Evolutionary conservation across 208 protist species (phyloP), one percentile per base, ranked within the genome.

Genomic region (Trypanosoma vivax): DNA sequence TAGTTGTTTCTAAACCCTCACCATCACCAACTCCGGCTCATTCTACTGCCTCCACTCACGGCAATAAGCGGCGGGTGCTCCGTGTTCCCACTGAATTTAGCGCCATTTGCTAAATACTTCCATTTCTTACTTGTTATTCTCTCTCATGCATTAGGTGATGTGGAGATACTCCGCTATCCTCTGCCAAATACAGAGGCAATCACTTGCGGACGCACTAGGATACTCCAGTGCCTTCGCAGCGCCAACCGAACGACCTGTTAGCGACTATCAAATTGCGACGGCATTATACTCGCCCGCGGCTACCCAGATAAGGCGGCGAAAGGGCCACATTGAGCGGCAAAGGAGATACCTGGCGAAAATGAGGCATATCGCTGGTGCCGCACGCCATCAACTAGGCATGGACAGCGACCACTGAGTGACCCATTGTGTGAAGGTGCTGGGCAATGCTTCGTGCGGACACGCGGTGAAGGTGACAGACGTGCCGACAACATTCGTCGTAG

Each of bases 151-250:
- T 13, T 27, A 34, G 11, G 27, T 13, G 10, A 81, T 82, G 73
- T 59, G 66, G 16, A 61, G 63, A 14, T 18, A 55, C 13, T 50
- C 60, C 6, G 18, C 19, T 9, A 37, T 53, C 10, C 16, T 37
- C 7, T 37, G 47, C 4, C 79, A 88, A 45, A 54, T 83, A 27
- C 72, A 76, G 47, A 57, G 56, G 50, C 79, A 83, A 50, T 19
- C 50, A 14, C 60, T 70, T 41, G 52, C 50, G 14, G 51, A 72
- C 39, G 60, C 55, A 27, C 55, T 88, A 25, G 79, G 53, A 9
- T 88, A 88, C 52, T 66, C 64, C 2, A 51, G 66, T 10, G 79
- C 75, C 9, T 88, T 88, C 60, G 56, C 58, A 6, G 28, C 60
- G 3, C 46, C 55, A 3, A 74, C 72, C 33, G 79, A 83, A 50